Evolutionary conservation across 441 rosid species (phyloP).

Genomic region (Adansonia grandidieri): DNA sequence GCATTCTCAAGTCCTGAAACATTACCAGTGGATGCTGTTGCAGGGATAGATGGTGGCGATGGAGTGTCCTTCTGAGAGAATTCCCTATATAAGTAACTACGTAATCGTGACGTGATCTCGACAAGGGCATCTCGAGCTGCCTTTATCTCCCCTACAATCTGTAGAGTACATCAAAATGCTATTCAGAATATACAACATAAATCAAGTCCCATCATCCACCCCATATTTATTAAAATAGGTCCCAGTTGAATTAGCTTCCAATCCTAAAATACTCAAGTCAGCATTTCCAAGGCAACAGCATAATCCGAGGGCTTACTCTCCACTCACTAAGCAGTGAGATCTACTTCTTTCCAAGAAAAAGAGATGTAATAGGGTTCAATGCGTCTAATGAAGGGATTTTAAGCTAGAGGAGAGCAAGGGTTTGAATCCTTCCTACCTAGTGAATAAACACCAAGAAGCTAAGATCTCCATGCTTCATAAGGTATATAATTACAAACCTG

Average conservation of each 20-base stretch:
- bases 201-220: constrained; percentile 17
- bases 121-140: constrained; percentile 93
- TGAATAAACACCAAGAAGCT: constrained; percentile 14
- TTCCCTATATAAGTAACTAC: constrained; percentile 74
- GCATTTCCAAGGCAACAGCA: too few relatives aligned
- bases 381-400: too few relatives aligned
- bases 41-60: constrained; percentile 48
- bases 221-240: constrained; percentile 14
- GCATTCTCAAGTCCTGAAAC: constrained; percentile 55
- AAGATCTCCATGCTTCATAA: constrained; percentile 23
- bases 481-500: constrained; percentile 56
- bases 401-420: too few relatives aligned
- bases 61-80: constrained; percentile 60
- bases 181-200: constrained; percentile 29
- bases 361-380: too few relatives aligned
- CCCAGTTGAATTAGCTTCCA: too few relatives aligned
- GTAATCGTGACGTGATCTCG: constrained; percentile 75
- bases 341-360: too few relatives aligned
- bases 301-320: too few relatives aligned
- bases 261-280: too few relatives aligned
- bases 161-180: constrained; percentile 29
- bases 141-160: constrained; percentile 92
- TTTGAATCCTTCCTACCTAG: constrained; percentile 14
- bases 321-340: too few relatives aligned
- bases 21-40: constrained; percentile 48